Conservation (phyloP, 2,329 filamentous ascomycete species). For the Pyricularia grisea region DNA sequence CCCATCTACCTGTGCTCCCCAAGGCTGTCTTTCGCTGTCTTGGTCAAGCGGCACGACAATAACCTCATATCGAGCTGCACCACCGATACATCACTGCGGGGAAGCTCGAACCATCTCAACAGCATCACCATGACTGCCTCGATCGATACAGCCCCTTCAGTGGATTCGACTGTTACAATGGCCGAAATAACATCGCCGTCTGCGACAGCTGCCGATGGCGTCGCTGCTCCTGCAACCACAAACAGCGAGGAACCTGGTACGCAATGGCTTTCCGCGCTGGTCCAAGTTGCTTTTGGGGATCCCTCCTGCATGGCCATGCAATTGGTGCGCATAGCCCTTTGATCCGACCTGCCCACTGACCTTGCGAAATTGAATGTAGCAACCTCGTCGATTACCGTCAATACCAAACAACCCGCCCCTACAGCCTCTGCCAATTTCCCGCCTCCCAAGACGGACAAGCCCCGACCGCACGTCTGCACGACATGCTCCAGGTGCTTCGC, state of each 20-base stretch:
- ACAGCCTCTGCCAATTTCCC: conserved; percentile 45
- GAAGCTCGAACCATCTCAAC: background rate
- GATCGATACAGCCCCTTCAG: background rate
- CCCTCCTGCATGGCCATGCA: background rate
- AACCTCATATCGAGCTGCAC: background rate
- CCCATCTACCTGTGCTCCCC: background rate
- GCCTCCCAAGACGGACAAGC: conserved; percentile 93
- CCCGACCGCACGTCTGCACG: conserved; percentile 83
- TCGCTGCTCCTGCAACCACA: background rate
- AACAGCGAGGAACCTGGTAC: background rate
- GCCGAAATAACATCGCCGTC: background rate
- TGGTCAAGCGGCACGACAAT: background rate
- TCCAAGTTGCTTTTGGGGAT: background rate
- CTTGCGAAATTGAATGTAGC: background rate
- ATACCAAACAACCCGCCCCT: conserved; percentile 27
- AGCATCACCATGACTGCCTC: background rate
- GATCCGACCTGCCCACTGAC: background rate
- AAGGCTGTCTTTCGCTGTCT: background rate
- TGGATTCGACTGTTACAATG: background rate
- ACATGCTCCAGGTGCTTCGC: conserved; percentile 92
- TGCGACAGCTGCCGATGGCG: background rate
- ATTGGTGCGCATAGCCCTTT: background rate
- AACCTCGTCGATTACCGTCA: conserved; percentile 43
- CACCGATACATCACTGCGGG: background rate
- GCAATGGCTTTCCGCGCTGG: background rate